These are phyloP conservation scores for Metschnikowia bowlesiae DNA, from an alignment of 805 yeast genomes.

Conservation along the genomic window DNA sequence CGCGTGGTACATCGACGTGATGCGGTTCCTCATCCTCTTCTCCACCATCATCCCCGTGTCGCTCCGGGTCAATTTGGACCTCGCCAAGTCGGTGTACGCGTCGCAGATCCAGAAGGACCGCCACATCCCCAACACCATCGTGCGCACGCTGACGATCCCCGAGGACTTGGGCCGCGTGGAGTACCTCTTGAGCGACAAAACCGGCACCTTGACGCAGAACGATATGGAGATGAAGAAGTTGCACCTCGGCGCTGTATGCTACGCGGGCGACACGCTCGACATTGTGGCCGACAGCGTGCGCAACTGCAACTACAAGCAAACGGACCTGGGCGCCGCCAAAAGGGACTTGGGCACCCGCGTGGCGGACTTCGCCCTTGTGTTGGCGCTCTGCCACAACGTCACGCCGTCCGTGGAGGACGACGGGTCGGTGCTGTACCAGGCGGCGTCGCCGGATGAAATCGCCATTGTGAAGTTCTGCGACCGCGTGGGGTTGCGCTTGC, in stretches of 20 bases:
- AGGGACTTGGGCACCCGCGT: slow-evolving; percentile 68
- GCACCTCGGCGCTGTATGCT: slow-evolving; percentile 89
- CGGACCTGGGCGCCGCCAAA: slow-evolving; percentile 38
- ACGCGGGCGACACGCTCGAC: slow-evolving; percentile 89
- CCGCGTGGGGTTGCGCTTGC: slow-evolving; percentile 72
- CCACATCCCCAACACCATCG: slow-evolving; percentile 80
- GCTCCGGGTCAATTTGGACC: slow-evolving; percentile 86
- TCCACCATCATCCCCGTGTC: slow-evolving; percentile 97
- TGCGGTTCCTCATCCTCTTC: slow-evolving; percentile 86
- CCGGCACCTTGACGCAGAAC: slow-evolving; percentile 96
- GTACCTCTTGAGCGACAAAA: slow-evolving; percentile 86
- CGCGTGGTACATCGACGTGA: slow-evolving; percentile 85
- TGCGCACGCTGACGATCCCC: slow-evolving; percentile 95
- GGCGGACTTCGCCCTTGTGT: slow-evolving; percentile 71
- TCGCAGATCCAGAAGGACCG: slow-evolving; percentile 87
- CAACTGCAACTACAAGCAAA: not conserved
- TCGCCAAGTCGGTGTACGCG: slow-evolving; percentile 95
- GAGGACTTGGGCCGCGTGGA: slow-evolving; percentile 97
- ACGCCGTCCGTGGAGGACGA: slow-evolving; percentile 72
- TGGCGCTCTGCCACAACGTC: slow-evolving; percentile 95
- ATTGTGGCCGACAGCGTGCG: slow-evolving; percentile 68
- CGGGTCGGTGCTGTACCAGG: slow-evolving; percentile 65
- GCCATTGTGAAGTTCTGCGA: slow-evolving; percentile 95
- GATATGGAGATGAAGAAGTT: slow-evolving; percentile 95
- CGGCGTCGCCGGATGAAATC: slow-evolving; percentile 97